Evolutionary conservation across 139 green algal genomes (phyloP), one percentile per base, ranked within the genome.

Genomic region (Coccomyxa sp.): DNA sequence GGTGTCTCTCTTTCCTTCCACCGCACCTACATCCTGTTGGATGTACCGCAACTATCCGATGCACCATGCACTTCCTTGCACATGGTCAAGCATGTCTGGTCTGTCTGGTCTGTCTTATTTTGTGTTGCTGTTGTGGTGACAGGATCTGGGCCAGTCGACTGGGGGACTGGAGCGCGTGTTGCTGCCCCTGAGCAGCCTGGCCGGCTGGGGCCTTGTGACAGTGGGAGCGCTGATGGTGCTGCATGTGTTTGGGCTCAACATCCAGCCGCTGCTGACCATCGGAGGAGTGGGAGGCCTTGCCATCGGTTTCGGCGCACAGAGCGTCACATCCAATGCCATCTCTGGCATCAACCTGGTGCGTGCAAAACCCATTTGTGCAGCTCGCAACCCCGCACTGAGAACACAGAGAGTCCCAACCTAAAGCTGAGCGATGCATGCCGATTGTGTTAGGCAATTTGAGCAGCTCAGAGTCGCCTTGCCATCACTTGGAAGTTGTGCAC

Each of bases 291-390:
- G 67, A 0, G 86, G 86, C 67, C 58, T 89, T 25, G 86, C 86
- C 28, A 67, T 89, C 21, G 86, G 86, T 66, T 84, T 89, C 63
- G 86, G 86, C 32, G 86, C 86, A 0, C 86, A 89, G 83, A 66
- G 58, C 16, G 67, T 89, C 30, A 83, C 45, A 12, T 71, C 85
- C 31, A 86, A 85, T 23, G 77, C 79, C 32, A 83, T 88, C 68
- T 79, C 81, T 15, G 85, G 85, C 81, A 67, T 88, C 67, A 86
- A 82, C 27, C 79, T 76, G 27, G 75, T 82, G 13, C 23, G 63
- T 13, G 59, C 58, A 58, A 11, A 17, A 15, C 59, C 79, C 27
- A 76, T 81, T 31, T n/a, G n/a, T n/a, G 7, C 38, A 7, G n/a
- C 7, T 51, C 38, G 7, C 3, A 51, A 51, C 38, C 38, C 38